Percentiles rank a stretch among this genome's conserved stretches.
These are phyloP conservation scores for Physcomitrium patens DNA, from an alignment of 225 moss, liverwort and hornwort species.

Conservation along the genomic window DNA sequence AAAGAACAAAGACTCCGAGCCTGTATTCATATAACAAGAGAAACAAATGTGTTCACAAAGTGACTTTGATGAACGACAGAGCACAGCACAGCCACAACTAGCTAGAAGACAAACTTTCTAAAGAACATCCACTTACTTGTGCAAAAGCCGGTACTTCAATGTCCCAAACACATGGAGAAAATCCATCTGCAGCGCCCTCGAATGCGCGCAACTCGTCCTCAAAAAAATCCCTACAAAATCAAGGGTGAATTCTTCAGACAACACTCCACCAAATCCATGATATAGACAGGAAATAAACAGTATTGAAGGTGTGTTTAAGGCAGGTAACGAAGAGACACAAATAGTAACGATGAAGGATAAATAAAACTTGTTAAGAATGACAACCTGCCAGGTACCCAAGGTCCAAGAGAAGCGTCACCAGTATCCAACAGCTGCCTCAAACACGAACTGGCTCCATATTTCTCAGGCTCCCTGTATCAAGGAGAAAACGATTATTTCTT, in stretches of 20 bases:
- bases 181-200: slow-evolving; percentile 90
- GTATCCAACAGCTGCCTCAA: slow-evolving; percentile 83
- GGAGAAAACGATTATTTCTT: slow-evolving; percentile 13
- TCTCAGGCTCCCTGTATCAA: slow-evolving; percentile 74
- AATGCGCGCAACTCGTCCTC: slow-evolving; percentile 98
- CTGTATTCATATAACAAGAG: not conserved
- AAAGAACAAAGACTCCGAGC: not conserved
- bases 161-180: slow-evolving; percentile 88
- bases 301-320: not conserved
- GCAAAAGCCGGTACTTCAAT: slow-evolving; percentile 90
- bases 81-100: slow-evolving; percentile 19
- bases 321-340: slow-evolving; percentile 9
- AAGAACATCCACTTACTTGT: slow-evolving; percentile 55
- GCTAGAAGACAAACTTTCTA: slow-evolving; percentile 5
- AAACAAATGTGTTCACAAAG: not conserved
- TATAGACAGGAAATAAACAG: slow-evolving; percentile 2
- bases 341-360: not conserved
- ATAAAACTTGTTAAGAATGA: slow-evolving; percentile 24
- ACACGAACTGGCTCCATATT: slow-evolving; percentile 89
- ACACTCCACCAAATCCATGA: slow-evolving; percentile 10
- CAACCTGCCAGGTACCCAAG: slow-evolving; percentile 97
- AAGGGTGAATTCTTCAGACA: not conserved
- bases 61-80: slow-evolving; percentile 20
- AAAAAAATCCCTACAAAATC: slow-evolving; percentile 78
- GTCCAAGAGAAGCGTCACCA: slow-evolving; percentile 96